phyloP scores from a whole-genome alignment of 202 grass and related monocot species.

The Saccharum hybrid region DNA sequence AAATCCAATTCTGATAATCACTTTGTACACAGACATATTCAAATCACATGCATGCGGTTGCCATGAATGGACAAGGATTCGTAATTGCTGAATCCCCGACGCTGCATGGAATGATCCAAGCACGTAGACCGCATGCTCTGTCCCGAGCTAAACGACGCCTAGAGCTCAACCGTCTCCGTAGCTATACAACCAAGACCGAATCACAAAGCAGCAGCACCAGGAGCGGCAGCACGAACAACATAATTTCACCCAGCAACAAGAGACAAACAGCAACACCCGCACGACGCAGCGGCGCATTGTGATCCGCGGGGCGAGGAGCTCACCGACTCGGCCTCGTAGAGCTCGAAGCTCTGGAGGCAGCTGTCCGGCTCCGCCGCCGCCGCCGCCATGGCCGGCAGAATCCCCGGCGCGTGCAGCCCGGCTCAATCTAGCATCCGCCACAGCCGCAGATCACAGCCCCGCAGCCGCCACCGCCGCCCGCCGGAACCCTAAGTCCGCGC shows the following conservation, averaged over 20 bases:
- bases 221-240: neutral
- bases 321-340: constrained; percentile 83
- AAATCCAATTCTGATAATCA: neutral
- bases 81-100: neutral
- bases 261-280: neutral
- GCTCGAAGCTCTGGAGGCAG: constrained; percentile 77
- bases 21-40: neutral
- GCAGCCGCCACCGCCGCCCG: constrained; percentile 28
- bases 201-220: neutral
- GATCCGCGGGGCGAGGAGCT: constrained; percentile 47
- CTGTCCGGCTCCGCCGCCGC: constrained; percentile 16
- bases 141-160: neutral
- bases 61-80: neutral
- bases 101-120: constrained; percentile 34
- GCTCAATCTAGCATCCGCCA: constrained; percentile 50
- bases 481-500: constrained; percentile 65
- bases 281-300: constrained; percentile 40
- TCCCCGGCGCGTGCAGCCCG: constrained; percentile 26
- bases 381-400: constrained; percentile 52
- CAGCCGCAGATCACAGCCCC: constrained; percentile 47
- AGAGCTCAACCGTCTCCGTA: neutral
- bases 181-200: neutral
- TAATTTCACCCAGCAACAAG: neutral
- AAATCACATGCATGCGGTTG: neutral
- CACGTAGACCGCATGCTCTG: neutral